Conservation (phyloP, 2,329 filamentous ascomycete genomes). For the Neopestalotiopsis sp. region DNA sequence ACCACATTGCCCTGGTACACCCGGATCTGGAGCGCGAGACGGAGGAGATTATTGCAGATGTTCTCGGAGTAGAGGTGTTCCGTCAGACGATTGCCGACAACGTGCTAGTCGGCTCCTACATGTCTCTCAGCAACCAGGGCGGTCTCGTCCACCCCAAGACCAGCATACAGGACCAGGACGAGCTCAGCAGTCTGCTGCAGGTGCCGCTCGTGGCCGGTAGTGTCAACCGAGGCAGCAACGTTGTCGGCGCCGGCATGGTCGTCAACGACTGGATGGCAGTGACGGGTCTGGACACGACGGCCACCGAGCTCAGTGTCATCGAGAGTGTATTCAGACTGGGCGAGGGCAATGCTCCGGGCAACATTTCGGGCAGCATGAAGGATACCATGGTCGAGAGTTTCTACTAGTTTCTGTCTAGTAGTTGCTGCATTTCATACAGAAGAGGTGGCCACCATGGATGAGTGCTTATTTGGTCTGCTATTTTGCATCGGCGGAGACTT, state of each 20-base stretch:
- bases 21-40: conserved; percentile 97
- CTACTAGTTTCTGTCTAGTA: conserved; percentile 66
- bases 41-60: conserved; percentile 97
- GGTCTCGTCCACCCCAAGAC: conserved; percentile 98
- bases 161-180: conserved; percentile 95
- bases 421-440: background rate
- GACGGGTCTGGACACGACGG: conserved; percentile 90
- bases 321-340: conserved; percentile 95
- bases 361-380: conserved; percentile 86
- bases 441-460: background rate
- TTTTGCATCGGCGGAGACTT: background rate
- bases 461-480: background rate
- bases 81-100: conserved; percentile 96
- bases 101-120: conserved; percentile 94
- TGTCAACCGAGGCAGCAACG: conserved; percentile 89
- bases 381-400: conserved; percentile 99
- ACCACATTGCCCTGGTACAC: conserved; percentile 95
- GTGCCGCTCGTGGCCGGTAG: conserved; percentile 93
- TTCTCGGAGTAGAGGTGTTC: conserved; percentile 87
- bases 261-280: conserved; percentile 98
- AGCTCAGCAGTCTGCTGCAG: conserved; percentile 90
- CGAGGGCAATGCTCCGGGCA: conserved; percentile 79
- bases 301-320: conserved; percentile 95
- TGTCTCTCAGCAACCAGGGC: conserved; percentile 94
- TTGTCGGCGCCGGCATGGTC: conserved; percentile 96